These are phyloP conservation scores for Pseudonitzschia multistriata DNA, from an alignment of 108 stramenopile genomes.

Conservation along the genomic window DNA sequence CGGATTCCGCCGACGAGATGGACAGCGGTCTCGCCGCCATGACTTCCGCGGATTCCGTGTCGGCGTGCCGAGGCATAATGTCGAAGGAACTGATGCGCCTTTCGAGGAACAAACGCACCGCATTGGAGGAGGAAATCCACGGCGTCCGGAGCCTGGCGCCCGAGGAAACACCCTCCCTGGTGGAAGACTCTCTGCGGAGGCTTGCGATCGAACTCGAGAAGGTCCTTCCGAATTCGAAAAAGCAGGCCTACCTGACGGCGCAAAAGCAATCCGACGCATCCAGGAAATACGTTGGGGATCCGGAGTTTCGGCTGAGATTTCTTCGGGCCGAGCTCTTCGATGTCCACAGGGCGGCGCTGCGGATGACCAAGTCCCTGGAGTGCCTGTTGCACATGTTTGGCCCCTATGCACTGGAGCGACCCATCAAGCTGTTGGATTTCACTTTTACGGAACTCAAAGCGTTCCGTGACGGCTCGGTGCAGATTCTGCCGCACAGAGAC, in stretches of 20 bases:
- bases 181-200: conserved; percentile 2
- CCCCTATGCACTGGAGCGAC: conserved; percentile 2
- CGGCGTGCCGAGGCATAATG: neutral
- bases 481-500: neutral
- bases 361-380: conserved; percentile 14
- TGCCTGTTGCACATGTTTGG: neutral
- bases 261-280: neutral
- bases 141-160: neutral
- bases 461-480: neutral
- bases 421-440: conserved; percentile 6
- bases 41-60: neutral
- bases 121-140: conserved; percentile 1
- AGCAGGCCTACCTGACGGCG: neutral
- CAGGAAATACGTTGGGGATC: conserved; percentile 15
- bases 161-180: conserved; percentile 4
- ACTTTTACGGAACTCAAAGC: neutral
- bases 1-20: neutral
- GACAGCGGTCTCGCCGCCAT: neutral
- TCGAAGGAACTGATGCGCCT: neutral
- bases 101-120: neutral
- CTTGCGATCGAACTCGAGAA: conserved; percentile 1
- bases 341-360: conserved; percentile 23
- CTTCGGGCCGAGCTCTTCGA: conserved; percentile 39
- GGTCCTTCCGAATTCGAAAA: neutral
- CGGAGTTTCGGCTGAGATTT: conserved; percentile 37